Evolutionary conservation across 176 grass and related monocot genomes (phyloP).

Genomic region (Pontederia paniculata): DNA sequence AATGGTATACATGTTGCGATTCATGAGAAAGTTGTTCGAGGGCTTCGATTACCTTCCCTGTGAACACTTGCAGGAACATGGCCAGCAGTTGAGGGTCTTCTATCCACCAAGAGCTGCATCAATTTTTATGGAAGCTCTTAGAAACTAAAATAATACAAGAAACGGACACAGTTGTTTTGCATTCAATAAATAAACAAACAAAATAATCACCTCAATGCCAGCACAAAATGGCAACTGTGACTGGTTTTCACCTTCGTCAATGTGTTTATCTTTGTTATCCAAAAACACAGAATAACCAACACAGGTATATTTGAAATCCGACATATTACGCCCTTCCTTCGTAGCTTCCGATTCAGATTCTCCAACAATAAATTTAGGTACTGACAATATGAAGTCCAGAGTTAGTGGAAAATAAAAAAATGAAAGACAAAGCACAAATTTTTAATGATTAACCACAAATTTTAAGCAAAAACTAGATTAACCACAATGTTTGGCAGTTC

Average conservation of each 20-base stretch:
- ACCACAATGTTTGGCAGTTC: no score
- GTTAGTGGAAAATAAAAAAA: no score
- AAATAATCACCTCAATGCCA: slow-evolving; percentile 68
- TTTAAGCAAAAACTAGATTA: no score
- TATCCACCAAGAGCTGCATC: background rate
- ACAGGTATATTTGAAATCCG: slow-evolving; percentile 69
- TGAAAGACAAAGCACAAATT: no score
- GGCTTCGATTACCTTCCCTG: slow-evolving; percentile 1
- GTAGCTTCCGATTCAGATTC: slow-evolving; percentile 48
- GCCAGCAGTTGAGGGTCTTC: background rate
- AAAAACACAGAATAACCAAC: slow-evolving; percentile 80
- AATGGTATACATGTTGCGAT: background rate
- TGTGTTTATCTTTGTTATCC: slow-evolving; percentile 33
- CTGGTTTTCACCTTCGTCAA: slow-evolving; percentile 34
- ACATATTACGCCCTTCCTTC: slow-evolving; percentile 39
- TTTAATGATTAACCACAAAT: no score
- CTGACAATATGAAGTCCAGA: slow-evolving; percentile 15
- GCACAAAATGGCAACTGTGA: slow-evolving; percentile 69
- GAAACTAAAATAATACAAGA: background rate
- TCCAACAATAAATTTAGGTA: slow-evolving; percentile 47
- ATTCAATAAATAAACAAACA: background rate
- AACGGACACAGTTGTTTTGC: background rate
- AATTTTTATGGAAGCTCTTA: background rate
- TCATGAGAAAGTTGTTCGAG: background rate
- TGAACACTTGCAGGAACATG: background rate